Base-by-base conservation (phyloP, 768 basidiomycete genomes). In the Serendipita indica region DNA sequence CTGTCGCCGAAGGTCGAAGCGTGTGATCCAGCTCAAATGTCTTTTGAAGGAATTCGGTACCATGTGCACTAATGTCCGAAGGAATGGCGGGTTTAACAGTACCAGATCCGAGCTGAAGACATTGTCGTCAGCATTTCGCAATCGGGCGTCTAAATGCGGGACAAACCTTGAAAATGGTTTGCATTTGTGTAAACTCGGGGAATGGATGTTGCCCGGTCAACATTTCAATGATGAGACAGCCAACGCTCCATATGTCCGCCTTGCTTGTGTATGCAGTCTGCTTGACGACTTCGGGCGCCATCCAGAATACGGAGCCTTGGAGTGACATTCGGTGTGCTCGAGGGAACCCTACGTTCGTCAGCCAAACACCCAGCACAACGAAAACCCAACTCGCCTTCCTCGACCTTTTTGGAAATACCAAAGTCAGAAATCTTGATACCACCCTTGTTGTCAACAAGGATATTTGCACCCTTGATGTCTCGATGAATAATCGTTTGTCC, bases 271-370 rank as follows among this genome's bases (percentile, higher is more conserved):
- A 89, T 0, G 83, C 80, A 25, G 84, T 91, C 72, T 99, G 96
- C 67, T 93, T 93, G 60, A 98, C 96, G 18, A 97, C 91, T 70
- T 97, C 94, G 0, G 94, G 94, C 0, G 94, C 94, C 94, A 98
- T 97, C 94, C 94, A 98, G 72, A 96, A 98, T 10, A 97, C 93
- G 1, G 92, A 96, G 1, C 96, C 96, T 69, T 98, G 96, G 3
- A 98, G 73, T 1, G 96, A 98, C 3, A 91, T 89, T 4, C 96
- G 78, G 67, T 97, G 85, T 41, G 83, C 78, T 22, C 85, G 82
- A 39, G 63, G 66, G 30, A 79, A 68, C 63, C 72, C 73, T 76
- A 58, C 35, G 37, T 12, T 27, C 13, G 22, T 35, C 18, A 20
- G 22, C 25, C 10, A 13, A 27, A 27, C 13, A 46, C 25, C 13